These are phyloP conservation scores for Malus sylvestris DNA, from an alignment of 306 rosid genomes.

Conservation along the genomic window DNA sequence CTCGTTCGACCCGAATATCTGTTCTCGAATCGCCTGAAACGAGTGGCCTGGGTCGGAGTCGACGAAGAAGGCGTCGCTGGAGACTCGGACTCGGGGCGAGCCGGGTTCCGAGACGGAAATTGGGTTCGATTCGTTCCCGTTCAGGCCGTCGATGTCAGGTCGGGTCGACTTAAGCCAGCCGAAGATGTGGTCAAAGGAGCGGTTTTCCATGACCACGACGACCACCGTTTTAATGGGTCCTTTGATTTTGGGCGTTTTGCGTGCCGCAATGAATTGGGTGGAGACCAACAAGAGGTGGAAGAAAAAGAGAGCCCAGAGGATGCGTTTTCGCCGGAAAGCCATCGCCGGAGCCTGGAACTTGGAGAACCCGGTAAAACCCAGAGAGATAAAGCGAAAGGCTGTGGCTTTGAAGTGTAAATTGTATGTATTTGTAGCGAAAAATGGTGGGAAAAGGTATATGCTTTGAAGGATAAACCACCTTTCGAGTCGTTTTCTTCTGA, in stretches of 20 bases:
- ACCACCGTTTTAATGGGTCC: constrained; percentile 84
- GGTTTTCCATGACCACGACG: constrained; percentile 82
- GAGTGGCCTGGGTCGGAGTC: constrained; percentile 86
- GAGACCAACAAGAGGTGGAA: constrained; percentile 34
- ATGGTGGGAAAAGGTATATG: not conserved
- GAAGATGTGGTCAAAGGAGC: constrained; percentile 84
- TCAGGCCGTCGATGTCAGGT: constrained; percentile 73
- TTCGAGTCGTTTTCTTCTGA: not conserved
- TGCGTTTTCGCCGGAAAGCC: constrained; percentile 37
- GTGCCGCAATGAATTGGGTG: constrained; percentile 15
- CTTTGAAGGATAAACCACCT: not conserved
- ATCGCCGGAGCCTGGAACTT: constrained; percentile 38
- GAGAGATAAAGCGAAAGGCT: not conserved
- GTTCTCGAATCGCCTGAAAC: constrained; percentile 77
- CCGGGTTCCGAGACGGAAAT: constrained; percentile 24
- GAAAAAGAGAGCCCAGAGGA: constrained; percentile 23
- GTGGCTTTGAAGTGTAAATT: not conserved
- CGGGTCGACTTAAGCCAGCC: constrained; percentile 78
- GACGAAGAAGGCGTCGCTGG: constrained; percentile 57
- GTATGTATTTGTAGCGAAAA: not conserved
- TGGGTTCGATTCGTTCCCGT: constrained; percentile 64
- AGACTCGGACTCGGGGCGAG: constrained; percentile 41
- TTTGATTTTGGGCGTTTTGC: constrained; percentile 34
- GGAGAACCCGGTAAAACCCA: not conserved
- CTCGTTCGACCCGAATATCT: constrained; percentile 75